Evolutionary conservation across 2,329 filamentous ascomycete genomes (phyloP).

Genomic region (Setomelanomma holmii): DNA sequence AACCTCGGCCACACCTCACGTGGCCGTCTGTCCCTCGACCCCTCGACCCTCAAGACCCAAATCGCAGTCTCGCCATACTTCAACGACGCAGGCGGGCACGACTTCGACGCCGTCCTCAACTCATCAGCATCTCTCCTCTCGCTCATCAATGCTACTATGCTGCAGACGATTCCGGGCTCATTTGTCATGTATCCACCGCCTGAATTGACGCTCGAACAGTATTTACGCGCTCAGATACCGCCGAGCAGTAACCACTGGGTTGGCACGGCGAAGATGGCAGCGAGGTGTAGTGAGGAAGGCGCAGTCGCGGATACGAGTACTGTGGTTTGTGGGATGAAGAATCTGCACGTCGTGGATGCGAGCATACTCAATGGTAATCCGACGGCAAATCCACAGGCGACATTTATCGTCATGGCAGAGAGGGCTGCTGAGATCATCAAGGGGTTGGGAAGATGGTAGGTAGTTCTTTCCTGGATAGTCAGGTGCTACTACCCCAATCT

Average conservation of each 20-base stretch:
- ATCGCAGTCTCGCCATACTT: constrained; percentile 65
- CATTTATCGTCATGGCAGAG: constrained; percentile 16
- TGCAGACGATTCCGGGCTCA: constrained; percentile 60
- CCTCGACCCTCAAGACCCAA: constrained; percentile 58
- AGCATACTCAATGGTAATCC: constrained; percentile 19
- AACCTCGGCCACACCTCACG: constrained; percentile 65
- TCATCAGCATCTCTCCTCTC: constrained; percentile 64
- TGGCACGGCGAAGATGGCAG: constrained; percentile 59
- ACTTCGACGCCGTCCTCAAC: constrained; percentile 64
- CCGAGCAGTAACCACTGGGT: constrained; percentile 47
- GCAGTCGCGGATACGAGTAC: constrained; percentile 55
- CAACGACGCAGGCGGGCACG: constrained; percentile 54
- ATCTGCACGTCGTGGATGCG: constrained; percentile 51
- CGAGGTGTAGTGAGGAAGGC: constrained; percentile 33
- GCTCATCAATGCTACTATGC: constrained; percentile 38
- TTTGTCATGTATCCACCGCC: constrained; percentile 59
- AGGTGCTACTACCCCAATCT: constrained; percentile 35
- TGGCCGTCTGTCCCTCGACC: constrained; percentile 64
- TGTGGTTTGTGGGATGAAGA: constrained; percentile 48
- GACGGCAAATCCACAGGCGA: constrained; percentile 17
- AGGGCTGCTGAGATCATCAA: constrained; percentile 17
- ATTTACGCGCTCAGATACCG: not conserved
- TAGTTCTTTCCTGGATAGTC: not conserved
- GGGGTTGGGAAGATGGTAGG: not conserved
- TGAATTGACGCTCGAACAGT: constrained; percentile 55